Base-by-base conservation (phyloP, 192 early-diverging fungal genomes). In the Gamsiella multidivaricata region DNA sequence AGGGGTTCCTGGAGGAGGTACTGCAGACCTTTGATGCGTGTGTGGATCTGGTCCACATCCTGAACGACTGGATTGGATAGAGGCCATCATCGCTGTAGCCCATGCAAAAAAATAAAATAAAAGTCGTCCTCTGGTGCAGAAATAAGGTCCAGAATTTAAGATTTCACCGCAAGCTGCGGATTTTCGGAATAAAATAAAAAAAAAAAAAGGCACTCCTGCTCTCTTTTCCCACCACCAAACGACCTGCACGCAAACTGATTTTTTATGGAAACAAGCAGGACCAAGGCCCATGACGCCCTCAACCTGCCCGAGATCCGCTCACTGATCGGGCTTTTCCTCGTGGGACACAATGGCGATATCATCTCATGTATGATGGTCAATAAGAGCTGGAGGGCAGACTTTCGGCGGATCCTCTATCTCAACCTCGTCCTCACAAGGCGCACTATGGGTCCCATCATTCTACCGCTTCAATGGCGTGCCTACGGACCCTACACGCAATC, bases 41-140 rank as follows among this genome's bases (percentile, higher is more conserved):
- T 22, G 70, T 86, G 9, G 85, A 85, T 20, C 84, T 89, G 58
- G 80, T 88, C 9, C 80, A 83, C 2, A 81, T 85, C n/a, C 45
- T 89, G 31, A 89, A 89, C 50, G 72, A 73, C 34, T 89, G 83
- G 85, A 82, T 81, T 28, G 69, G 69, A 41, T 73, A 68, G 41
- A 43, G 25, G 25, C 9, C 18, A 10, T 3, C 39, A 41, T 41
- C 14, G 39, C 39, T 41, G 14, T 41, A 41, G 39, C 28, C 32
- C 28, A 6, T 28, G 5, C 12, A n/a, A n/a, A n/a, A n/a, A n/a
- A n/a, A n/a, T n/a, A n/a, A n/a, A n/a, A n/a, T n/a, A n/a, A n/a
- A n/a, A n/a, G n/a, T n/a, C n/a, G n/a, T n/a, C n/a, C n/a, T n/a
- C n/a, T n/a, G n/a, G n/a, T n/a, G n/a, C n/a, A n/a, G n/a, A n/a